Evolutionary conservation across 2,329 filamentous ascomycete genomes (phyloP), one percentile per base, ranked within the genome.

Genomic region (Penicillium sp.): DNA sequence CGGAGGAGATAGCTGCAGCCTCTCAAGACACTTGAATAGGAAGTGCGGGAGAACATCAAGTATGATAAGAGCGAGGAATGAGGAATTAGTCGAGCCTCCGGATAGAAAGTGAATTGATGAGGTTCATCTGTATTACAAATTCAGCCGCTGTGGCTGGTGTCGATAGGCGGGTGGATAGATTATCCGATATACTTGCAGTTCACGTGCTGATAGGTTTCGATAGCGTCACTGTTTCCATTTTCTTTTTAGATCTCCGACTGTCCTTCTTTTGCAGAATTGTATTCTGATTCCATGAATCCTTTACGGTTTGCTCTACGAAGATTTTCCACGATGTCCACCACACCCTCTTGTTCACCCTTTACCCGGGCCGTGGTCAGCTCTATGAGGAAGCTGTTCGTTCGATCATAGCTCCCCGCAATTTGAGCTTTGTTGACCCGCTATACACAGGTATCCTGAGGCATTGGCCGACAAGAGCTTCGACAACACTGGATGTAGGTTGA

Each of bases 381-480:
- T 10, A 93, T 96, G 89, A 85, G 84, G 69, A 87, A 84, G 73
- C 80, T 96, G 88, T 93, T 77, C 73, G 88, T 79, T 51, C n/a
- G 46, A 26, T 44, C 48, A 45, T 52, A 58, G 41, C 48, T 57
- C 52, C 56, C 52, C 52, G 54, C 45, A 53, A 27, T 54, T 55
- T 29, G 29, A 61, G 52, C 55, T 58, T 53, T 41, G 44, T 48
- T 64, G 52, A 53, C 53, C 46, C 31, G 41, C 26, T 50, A 35
- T 48, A 21, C 53, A 56, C 62, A 95, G 92, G 58, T 99, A 96
- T 72, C 95, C 95, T 0, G 91, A 96, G 71, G 86, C 86, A 58
- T 81, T 97, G 43, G 95, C 95, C 10, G 95, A 98, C 71, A 88
- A 88, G 66, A 87, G 89, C 63, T 99, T 93, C 84, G 95, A 99